Conservation (phyloP, 31 red algal species). For the Odonthalia washingtoniensis region DNA sequence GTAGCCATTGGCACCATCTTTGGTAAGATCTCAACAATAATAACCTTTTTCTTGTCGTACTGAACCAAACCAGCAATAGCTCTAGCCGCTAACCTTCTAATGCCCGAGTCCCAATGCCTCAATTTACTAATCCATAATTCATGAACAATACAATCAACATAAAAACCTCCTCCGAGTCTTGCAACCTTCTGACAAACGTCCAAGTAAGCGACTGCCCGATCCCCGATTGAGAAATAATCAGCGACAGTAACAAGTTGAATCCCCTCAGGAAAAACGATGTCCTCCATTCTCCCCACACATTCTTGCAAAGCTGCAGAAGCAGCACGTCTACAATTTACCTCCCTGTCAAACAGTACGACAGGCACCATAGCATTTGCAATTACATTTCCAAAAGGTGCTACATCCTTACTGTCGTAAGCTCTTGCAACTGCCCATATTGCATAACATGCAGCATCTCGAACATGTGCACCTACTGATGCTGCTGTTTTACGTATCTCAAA, state of each 20-base stretch:
- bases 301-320: constrained; percentile 98
- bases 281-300: constrained; percentile 78
- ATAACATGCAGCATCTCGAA: constrained; percentile 97
- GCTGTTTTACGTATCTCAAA: constrained; percentile 75
- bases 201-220: constrained; percentile 60
- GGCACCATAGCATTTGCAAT: constrained; percentile 67
- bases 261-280: constrained; percentile 51
- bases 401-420: constrained; percentile 59
- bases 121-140: constrained; percentile 62
- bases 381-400: constrained; percentile 35
- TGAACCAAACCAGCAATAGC: constrained; percentile 48
- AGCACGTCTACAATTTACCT: constrained; percentile 91
- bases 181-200: constrained; percentile 72
- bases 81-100: constrained; percentile 62
- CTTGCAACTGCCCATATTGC: constrained; percentile 86
- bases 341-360: constrained; percentile 79
- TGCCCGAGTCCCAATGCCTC: constrained; percentile 77
- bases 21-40: constrained; percentile 34
- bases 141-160: constrained; percentile 53
- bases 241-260: constrained; percentile 63
- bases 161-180: constrained; percentile 44
- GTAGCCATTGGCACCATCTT: constrained; percentile 51
- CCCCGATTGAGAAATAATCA: constrained; percentile 85
- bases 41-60: constrained; percentile 31
- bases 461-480: constrained; percentile 62